Conservation (phyloP, 1,284 basidiomycete genomes). For the Trichosporon asahii region DNA sequence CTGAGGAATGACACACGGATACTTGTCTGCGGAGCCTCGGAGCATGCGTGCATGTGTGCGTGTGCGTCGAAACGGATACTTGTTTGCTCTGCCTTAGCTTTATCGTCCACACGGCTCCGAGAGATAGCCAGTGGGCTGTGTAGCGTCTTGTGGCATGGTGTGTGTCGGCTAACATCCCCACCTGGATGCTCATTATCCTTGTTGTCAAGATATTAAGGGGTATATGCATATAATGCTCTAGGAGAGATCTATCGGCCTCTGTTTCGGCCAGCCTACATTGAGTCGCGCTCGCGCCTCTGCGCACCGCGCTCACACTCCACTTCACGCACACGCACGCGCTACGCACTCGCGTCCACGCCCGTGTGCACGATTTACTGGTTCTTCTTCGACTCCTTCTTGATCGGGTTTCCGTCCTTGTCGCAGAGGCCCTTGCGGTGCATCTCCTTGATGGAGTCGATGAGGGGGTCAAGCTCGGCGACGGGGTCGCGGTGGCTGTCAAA, state of each 20-base stretch:
- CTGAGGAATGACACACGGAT: too few relatives aligned
- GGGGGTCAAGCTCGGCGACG: conserved; percentile 74
- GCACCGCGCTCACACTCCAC: too few relatives aligned
- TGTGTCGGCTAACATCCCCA: too few relatives aligned
- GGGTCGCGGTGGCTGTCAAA: conserved; percentile 87
- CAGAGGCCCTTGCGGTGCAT: conserved; percentile 51
- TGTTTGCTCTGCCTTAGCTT: too few relatives aligned
- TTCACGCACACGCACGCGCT: background rate
- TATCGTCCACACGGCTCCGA: too few relatives aligned
- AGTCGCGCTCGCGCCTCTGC: background rate
- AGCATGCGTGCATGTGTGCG: too few relatives aligned
- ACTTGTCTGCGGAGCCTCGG: too few relatives aligned
- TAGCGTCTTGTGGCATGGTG: too few relatives aligned
- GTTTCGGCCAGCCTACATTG: background rate
- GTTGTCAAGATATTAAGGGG: background rate
- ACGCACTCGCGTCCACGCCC: background rate
- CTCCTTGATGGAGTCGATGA: conserved; percentile 59
- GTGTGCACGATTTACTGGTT: conserved; percentile 2
- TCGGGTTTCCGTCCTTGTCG: conserved; percentile 36
- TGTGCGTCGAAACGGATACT: too few relatives aligned
- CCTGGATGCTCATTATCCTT: too few relatives aligned
- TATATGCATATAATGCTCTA: background rate
- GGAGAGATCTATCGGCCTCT: background rate
- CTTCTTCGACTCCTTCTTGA: conserved; percentile 18
- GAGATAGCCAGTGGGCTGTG: too few relatives aligned